Evolutionary conservation across 1,284 basidiomycete species (phyloP), one percentile per base, ranked within the genome.

Genomic region (Trichosporon sp.): DNA sequence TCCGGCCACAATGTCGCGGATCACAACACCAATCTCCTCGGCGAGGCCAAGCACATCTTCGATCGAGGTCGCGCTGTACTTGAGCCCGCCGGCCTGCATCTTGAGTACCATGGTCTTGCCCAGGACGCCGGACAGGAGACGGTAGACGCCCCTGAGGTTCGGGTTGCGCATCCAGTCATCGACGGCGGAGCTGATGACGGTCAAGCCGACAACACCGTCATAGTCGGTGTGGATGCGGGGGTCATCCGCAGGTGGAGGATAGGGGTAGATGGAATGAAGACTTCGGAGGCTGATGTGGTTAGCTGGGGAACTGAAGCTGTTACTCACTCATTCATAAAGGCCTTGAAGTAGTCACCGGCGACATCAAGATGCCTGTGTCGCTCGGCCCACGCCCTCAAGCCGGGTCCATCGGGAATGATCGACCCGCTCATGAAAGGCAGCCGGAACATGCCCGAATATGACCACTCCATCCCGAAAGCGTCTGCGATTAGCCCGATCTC

Each of bases 271-370:
- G 15, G 29, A 8, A 3, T 18, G 13, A 2, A 60, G 56, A 9
- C 29, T n/a, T 0, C 29, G 27, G 12, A 60, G 56, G 18, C 56
- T 60, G 56, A 7, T 1, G 3, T 13, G 0, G 56, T 60, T 21
- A 51, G 47, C 47, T 23, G 3, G 38, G 7, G 13, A 6, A 42
- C 38, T 12, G 15, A 3, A 25, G 27, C 3, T 2, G 5, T 18
- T 11, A 18, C 56, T 31, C 9, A 63, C 62, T 63, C 62, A 12
- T 25, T 63, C 34, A 63, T 35, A 25, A 63, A 38, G 2, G 62
- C 34, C 62, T 63, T 63, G 62, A 63, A 63, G 35, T 38, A 63
- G 62, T 63, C 62, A 13, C 62, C 34, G 13, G 62, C 34, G 34
- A 63, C 62, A 25, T 42, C 62, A 23, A 63, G 62, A 11, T 63